These are phyloP conservation scores for Juglanconis juglandina DNA, from an alignment of 2,329 filamentous ascomycete genomes.

Conservation along the genomic window DNA sequence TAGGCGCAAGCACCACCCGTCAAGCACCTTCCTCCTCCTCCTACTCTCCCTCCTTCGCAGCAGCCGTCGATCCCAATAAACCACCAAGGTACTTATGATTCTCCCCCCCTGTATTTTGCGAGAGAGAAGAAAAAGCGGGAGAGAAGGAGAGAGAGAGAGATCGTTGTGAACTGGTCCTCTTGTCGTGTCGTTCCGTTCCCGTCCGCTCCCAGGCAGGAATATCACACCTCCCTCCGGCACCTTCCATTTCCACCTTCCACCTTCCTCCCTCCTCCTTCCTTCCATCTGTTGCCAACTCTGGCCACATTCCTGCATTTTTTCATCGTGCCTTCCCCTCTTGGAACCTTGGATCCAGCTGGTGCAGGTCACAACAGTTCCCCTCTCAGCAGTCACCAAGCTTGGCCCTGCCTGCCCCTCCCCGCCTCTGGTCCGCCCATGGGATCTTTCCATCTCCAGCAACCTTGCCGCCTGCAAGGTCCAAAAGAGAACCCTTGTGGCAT, in stretches of 20 bases:
- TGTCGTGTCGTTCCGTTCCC: background rate
- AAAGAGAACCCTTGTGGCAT: no score
- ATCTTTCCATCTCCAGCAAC: no score
- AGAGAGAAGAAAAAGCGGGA: background rate
- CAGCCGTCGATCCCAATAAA: background rate
- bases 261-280: background rate
- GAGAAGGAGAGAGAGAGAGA: background rate
- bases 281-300: background rate
- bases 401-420: no score
- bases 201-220: background rate
- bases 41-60: constrained; percentile 1
- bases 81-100: constrained; percentile 4
- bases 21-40: background rate
- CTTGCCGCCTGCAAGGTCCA: no score
- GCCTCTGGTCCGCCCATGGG: no score
- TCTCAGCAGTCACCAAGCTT: no score
- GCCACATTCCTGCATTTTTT: background rate
- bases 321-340: background rate
- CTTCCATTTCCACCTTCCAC: background rate
- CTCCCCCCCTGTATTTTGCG: background rate
- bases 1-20: background rate
- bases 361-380: background rate
- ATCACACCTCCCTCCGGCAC: background rate
- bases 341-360: background rate
- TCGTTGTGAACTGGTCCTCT: background rate